Evolutionary conservation across 2,329 filamentous ascomycete genomes (phyloP).

Genomic region (Endocalyx cinctus): DNA sequence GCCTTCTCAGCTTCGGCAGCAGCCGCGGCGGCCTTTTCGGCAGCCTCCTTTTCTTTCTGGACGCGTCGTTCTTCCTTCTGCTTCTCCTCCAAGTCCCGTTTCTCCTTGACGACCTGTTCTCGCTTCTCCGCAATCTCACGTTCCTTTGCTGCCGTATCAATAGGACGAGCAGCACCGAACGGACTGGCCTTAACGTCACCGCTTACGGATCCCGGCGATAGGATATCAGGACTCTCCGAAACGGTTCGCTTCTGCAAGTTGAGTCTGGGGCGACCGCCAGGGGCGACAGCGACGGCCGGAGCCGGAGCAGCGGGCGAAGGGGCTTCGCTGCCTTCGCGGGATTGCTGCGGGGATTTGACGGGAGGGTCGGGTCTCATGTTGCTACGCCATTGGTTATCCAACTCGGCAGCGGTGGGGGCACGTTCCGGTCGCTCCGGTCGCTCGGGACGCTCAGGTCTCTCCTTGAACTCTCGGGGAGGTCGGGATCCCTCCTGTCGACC

Average conservation of each 20-base stretch:
- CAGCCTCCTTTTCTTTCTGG: constrained; percentile 61
- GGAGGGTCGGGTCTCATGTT: constrained; percentile 81
- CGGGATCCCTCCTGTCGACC: constrained; percentile 71
- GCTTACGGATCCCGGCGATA: constrained; percentile 45
- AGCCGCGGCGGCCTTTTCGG: constrained; percentile 46
- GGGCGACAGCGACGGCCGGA: constrained; percentile 45
- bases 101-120: constrained; percentile 67
- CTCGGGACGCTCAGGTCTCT: constrained; percentile 68
- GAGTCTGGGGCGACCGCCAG: constrained; percentile 69
- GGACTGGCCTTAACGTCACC: constrained; percentile 80
- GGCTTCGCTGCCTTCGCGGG: constrained; percentile 70
- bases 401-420: constrained; percentile 79
- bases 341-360: constrained; percentile 58
- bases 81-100: constrained; percentile 84
- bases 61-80: constrained; percentile 68
- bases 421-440: constrained; percentile 61
- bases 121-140: constrained; percentile 87
- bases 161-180: constrained; percentile 89
- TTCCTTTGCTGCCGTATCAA: constrained; percentile 87
- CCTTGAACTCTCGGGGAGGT: constrained; percentile 72
- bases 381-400: constrained; percentile 88
- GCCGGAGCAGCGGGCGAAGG: constrained; percentile 64
- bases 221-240: constrained; percentile 58
- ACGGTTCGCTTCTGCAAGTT: constrained; percentile 91
- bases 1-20: constrained; percentile 20